phyloP scores from a whole-genome alignment of 2,329 filamentous ascomycete species.

The Nemania serpens region DNA sequence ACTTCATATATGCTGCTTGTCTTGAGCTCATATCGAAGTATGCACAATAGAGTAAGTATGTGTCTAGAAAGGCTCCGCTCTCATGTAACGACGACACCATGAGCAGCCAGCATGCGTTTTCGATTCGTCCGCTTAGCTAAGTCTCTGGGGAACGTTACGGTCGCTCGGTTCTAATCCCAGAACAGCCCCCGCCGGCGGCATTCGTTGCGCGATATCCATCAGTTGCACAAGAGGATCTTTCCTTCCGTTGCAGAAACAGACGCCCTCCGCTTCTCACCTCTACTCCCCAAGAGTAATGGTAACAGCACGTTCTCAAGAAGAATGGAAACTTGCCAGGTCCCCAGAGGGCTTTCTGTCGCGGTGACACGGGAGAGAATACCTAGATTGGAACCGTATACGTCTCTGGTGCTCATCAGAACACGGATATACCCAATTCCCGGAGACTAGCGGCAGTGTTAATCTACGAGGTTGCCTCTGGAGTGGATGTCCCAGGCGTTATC shows the following conservation, averaged over 20 bases:
- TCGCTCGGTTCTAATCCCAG: not conserved
- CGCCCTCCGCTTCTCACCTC: too few species aligned
- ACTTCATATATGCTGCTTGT: not conserved
- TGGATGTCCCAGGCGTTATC: not conserved
- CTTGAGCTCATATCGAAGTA: not conserved
- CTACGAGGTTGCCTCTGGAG: not conserved
- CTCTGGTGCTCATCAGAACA: not conserved
- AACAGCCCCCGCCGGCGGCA: not conserved
- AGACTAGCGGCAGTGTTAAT: constrained; percentile 6
- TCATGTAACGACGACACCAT: not conserved
- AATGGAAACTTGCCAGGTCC: not conserved
- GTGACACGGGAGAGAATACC: not conserved
- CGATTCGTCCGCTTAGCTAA: not conserved
- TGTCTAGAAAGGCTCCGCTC: not conserved
- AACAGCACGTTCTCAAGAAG: not conserved
- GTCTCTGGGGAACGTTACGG: not conserved
- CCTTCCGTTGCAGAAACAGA: too few species aligned
- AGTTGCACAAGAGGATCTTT: too few species aligned
- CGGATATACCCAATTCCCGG: not conserved
- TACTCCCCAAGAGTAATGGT: too few species aligned
- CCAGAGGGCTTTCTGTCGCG: not conserved
- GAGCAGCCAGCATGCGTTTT: not conserved
- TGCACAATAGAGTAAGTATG: not conserved
- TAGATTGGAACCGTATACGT: not conserved
- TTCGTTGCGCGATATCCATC: not conserved